phyloP scores from a whole-genome alignment of 2,329 filamentous ascomycete species.

The Aspergillus sp. region DNA sequence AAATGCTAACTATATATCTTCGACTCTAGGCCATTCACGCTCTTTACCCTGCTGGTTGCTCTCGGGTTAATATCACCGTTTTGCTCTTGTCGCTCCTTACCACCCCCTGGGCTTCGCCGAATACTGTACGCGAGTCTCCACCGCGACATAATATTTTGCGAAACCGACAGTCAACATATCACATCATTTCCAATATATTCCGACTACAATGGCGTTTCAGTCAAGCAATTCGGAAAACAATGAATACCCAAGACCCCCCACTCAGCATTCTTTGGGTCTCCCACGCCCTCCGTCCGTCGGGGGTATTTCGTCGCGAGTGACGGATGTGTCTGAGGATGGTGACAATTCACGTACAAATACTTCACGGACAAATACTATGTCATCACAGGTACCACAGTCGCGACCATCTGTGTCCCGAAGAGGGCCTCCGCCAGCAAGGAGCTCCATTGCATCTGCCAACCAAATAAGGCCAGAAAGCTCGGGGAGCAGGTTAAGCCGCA shows the following conservation, averaged over 20 bases:
- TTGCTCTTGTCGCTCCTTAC: slow-evolving; percentile 17
- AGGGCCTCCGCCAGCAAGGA: slow-evolving; percentile 44
- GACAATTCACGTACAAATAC: slow-evolving; percentile 39
- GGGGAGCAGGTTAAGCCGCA: slow-evolving; percentile 70
- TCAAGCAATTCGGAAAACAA: slow-evolving; percentile 36
- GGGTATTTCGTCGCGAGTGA: slow-evolving; percentile 69
- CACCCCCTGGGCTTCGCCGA: not conserved
- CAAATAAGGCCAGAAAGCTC: slow-evolving; percentile 53
- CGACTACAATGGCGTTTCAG: slow-evolving; percentile 24
- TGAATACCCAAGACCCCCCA: slow-evolving; percentile 39
- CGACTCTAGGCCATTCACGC: slow-evolving; percentile 16
- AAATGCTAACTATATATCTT: slow-evolving; percentile 10
- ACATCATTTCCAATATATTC: slow-evolving; percentile 4
- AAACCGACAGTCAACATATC: slow-evolving; percentile 13
- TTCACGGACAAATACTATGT: slow-evolving; percentile 41
- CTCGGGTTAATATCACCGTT: not conserved
- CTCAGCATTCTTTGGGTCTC: slow-evolving; percentile 55
- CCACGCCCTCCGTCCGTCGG: slow-evolving; percentile 41
- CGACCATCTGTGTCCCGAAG: slow-evolving; percentile 60
- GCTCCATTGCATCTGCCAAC: slow-evolving; percentile 42
- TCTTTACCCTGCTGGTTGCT: slow-evolving; percentile 15
- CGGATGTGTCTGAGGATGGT: slow-evolving; percentile 58
- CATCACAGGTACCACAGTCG: slow-evolving; percentile 55
- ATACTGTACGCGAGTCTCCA: not conserved
- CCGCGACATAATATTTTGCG: slow-evolving; percentile 24